Evolutionary conservation across 495 filamentous ascomycete genomes (phyloP).

Genomic region (Aspergillus saccharolyticus): DNA sequence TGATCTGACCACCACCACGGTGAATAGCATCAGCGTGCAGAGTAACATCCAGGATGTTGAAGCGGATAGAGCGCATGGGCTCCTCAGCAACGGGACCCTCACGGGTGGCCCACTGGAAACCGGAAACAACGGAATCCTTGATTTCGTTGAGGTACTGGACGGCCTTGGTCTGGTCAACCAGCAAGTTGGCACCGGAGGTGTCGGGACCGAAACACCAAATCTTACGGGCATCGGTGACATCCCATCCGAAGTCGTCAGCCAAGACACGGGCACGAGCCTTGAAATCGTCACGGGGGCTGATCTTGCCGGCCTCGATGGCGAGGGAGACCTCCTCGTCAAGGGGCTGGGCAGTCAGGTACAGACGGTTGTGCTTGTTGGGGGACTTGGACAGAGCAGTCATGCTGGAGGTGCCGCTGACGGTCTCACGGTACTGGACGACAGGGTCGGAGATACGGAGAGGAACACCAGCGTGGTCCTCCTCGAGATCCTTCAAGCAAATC

Average conservation of each 20-base stretch:
- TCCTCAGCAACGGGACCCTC: slow-evolving; percentile 98
- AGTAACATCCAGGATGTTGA: slow-evolving; percentile 99
- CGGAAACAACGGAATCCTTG: slow-evolving; percentile 99
- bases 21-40: slow-evolving; percentile 99
- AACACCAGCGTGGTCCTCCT: slow-evolving; percentile 98
- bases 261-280: slow-evolving; percentile 96
- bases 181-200: slow-evolving; percentile 93
- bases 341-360: slow-evolving; percentile 89
- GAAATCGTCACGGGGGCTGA: slow-evolving; percentile 96
- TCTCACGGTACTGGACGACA: slow-evolving; percentile 97
- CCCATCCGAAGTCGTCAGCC: slow-evolving; percentile 97
- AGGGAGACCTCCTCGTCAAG: slow-evolving; percentile 84
- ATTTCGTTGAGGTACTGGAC: slow-evolving; percentile 99
- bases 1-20: slow-evolving; percentile 98
- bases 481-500: slow-evolving; percentile 99
- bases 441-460: slow-evolving; percentile 95
- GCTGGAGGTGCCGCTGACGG: slow-evolving; percentile 71
- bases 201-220: slow-evolving; percentile 99
- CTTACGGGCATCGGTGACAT: slow-evolving; percentile 99
- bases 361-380: slow-evolving; percentile 99
- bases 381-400: slow-evolving; percentile 99
- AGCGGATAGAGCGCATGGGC: slow-evolving; percentile 93
- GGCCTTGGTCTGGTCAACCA: slow-evolving; percentile 99
- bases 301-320: slow-evolving; percentile 88
- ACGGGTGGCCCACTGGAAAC: slow-evolving; percentile 99